phyloP scores from a whole-genome alignment of 345 rosid species.

The Aquilaria malaccensis region DNA sequence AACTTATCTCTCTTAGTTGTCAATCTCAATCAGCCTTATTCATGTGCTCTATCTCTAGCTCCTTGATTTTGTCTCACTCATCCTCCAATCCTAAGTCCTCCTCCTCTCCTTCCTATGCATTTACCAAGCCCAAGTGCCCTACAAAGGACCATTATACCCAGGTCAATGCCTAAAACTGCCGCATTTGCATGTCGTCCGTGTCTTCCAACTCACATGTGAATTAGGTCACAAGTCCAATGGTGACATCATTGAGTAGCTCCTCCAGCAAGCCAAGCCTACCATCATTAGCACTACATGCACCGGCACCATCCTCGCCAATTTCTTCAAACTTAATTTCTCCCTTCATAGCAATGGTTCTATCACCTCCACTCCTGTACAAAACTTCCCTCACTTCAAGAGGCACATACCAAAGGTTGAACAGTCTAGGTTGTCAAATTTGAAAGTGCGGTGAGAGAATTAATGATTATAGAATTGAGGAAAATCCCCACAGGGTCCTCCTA shows the following conservation, averaged over 20 bases:
- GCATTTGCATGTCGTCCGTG: slow-evolving; percentile 84
- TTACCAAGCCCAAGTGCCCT: slow-evolving; percentile 40
- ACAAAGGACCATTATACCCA: slow-evolving; percentile 76
- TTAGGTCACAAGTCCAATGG: slow-evolving; percentile 80
- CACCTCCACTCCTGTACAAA: slow-evolving; percentile 29
- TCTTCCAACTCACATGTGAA: slow-evolving; percentile 70
- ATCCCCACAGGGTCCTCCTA: too few species aligned
- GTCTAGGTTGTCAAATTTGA: too few species aligned
- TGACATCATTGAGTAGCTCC: slow-evolving; percentile 77
- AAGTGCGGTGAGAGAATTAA: too few species aligned
- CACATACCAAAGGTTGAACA: too few species aligned
- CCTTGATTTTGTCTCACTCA: not conserved
- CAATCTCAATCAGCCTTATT: slow-evolving; percentile 31
- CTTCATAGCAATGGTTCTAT: slow-evolving; percentile 58
- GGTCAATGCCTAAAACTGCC: slow-evolving; percentile 73
- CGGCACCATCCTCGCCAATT: slow-evolving; percentile 83
- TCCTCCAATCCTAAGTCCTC: slow-evolving; percentile 11
- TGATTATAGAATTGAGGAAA: too few species aligned
- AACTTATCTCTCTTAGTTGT: slow-evolving; percentile 17
- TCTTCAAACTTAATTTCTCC: slow-evolving; percentile 62
- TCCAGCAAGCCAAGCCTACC: slow-evolving; percentile 77
- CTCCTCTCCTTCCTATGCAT: slow-evolving; percentile 11
- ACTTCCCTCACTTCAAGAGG: too few species aligned
- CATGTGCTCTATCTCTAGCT: slow-evolving; percentile 40
- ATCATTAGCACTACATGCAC: slow-evolving; percentile 72